Percentiles rank a stretch among this genome's conserved stretches.
phyloP scores from a whole-genome alignment of 164 flowering plant genomes.

The Saururus chinensis region DNA sequence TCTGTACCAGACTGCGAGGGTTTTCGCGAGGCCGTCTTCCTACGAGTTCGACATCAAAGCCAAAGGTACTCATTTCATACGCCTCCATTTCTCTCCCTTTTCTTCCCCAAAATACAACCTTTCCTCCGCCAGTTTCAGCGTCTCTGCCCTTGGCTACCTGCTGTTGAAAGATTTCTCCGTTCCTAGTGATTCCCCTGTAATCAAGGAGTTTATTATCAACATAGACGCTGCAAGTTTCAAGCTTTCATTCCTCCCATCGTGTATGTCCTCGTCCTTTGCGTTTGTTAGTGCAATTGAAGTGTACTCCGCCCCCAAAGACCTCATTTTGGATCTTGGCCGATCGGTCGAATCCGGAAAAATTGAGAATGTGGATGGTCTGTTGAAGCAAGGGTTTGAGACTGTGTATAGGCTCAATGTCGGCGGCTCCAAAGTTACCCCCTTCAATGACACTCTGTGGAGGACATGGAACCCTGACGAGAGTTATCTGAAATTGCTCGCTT shows the following conservation, averaged over 20 bases:
- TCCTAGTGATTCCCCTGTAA: neutral
- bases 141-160: conserved; percentile 2
- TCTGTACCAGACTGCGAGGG: conserved; percentile 9
- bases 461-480: conserved; percentile 61
- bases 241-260: conserved; percentile 44
- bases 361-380: conserved; percentile 24
- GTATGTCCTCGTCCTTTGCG: conserved; percentile 37
- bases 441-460: conserved; percentile 62
- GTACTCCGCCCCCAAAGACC: conserved; percentile 54
- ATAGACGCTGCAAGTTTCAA: conserved; percentile 17
- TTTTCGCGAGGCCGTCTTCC: conserved; percentile 4
- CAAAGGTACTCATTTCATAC: conserved; percentile 58
- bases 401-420: conserved; percentile 74
- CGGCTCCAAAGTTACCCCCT: conserved; percentile 40
- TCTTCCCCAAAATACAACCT: conserved; percentile 17
- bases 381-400: conserved; percentile 43
- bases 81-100: conserved; percentile 61
- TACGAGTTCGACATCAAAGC: conserved; percentile 6
- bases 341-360: conserved; percentile 6
- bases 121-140: conserved; percentile 31
- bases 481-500: conserved; percentile 1
- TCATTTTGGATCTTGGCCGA: conserved; percentile 38
- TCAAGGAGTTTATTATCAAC: conserved; percentile 10
- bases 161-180: conserved; percentile 6
- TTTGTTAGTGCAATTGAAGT: conserved; percentile 74